Evolutionary conservation across 768 basidiomycete species (phyloP), one percentile per base, ranked within the genome.

Genomic region (Grammothele lineata): DNA sequence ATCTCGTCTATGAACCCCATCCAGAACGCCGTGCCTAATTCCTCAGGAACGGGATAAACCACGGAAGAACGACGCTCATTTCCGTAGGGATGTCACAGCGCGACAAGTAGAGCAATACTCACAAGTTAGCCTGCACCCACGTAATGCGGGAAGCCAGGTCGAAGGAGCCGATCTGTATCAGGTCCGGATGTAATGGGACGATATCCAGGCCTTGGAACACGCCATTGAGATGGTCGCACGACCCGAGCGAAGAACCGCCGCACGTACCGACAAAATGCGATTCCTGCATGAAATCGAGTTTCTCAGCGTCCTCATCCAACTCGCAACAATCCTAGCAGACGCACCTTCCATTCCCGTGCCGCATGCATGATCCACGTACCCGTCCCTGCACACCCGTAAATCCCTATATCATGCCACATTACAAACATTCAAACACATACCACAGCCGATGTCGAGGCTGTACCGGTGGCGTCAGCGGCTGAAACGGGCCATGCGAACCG

Each of bases 71-170:
- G 7, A 30, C 27, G 27, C 8, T 30, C n/a, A n/a, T n/a, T n/a
- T n/a, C n/a, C n/a, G n/a, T n/a, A n/a, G n/a, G n/a, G n/a, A 14
- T 30, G 27, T 7, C 8, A 30, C 8, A 30, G 7, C 27, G 27
- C 27, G 14, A 30, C 47, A 34, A 57, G 44, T 44, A 30, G 27
- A 33, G 15, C 19, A 39, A 43, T 21, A 66, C 83, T 36, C 53
- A 86, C 85, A 86, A 86, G 55, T 87, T 87, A 3, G 75, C 74
- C 46, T 85, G 82, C 1, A 84, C 72, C 85, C 85, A 89, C 42
- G 76, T 81, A 25, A 89, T 74, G 50, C 85, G 70, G 12, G 74
- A 68, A 2, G 77, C 73, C 7, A 86, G 65, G 51, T 83, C 77
- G 9, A 71, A 63, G 7, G 74, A 71, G n/a, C 76, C 77, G n/a